Evolutionary conservation across 345 rosid species (phyloP), one percentile per base, ranked within the genome.

Genomic region (Bruguiera parviflora): DNA sequence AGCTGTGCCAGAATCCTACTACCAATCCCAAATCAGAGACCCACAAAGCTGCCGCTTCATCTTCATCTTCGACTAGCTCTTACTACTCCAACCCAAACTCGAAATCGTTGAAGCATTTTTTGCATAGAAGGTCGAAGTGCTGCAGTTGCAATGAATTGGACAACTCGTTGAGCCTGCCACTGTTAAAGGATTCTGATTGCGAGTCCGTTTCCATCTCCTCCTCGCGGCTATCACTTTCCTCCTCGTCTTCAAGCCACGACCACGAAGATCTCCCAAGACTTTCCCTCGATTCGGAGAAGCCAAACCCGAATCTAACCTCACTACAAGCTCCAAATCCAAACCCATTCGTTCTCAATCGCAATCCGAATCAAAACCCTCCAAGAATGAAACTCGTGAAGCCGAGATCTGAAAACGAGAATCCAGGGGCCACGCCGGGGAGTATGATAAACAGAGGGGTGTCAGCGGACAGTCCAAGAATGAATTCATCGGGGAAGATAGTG

Each of bases 401-500:
- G 11, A 80, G 84, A 64, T 76, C 83, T 68, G 75, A 64, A 28
- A 64, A 68, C n/a, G 64, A 66, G 6, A 73, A 79, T 27, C 9
- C 37, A 8, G 37, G 32, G 32, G 32, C 32, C 64, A 72, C 68
- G 58, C 75, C 8, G 61, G 89, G 87, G 21, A 83, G 92, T 24
- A 93, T 71, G 27, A 66, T 83, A 21, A 82, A 83, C 67, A 82
- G 92, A 56, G 96, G 84, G 7, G 96, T 88, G 20, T 86, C 97
- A 0, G 91, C 85, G 24, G 97, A 95, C 75, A 90, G 97, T 64
- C 99, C 99, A 7, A 87, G 99, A 69, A 78, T 95, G 76, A 95
- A 95, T 58, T 88, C 99, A 0, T 95, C 97, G 6, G 99, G 99
- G 55, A 95, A 92, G 68, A 85, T 95, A 33, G 93, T 95, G 70